Conservation (phyloP, 345 rosid species). For the Erucastrum elatum region DNA sequence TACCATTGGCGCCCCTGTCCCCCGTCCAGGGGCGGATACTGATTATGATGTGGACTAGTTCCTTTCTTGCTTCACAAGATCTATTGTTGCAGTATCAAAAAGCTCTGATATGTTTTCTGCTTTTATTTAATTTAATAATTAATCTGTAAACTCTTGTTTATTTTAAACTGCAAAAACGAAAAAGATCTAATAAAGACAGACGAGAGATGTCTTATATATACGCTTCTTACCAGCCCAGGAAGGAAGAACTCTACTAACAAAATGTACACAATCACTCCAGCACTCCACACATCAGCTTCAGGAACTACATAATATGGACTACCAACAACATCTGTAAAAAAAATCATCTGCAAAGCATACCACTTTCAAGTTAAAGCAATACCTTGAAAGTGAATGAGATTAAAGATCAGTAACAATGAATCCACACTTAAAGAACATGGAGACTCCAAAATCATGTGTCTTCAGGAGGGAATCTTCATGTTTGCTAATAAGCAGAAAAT, state of each 20-base stretch:
- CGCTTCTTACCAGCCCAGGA: slow-evolving; percentile 70
- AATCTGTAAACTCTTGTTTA: too few species aligned
- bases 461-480: background rate
- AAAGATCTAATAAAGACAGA: background rate
- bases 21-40: too few species aligned
- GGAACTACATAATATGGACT: slow-evolving; percentile 97
- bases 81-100: too few species aligned
- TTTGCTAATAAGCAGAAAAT: background rate
- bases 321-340: slow-evolving; percentile 80
- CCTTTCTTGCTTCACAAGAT: too few species aligned
- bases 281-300: slow-evolving; percentile 94
- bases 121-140: too few species aligned
- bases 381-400: background rate
- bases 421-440: background rate
- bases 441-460: background rate
- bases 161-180: background rate
- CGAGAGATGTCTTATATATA: background rate
- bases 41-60: too few species aligned
- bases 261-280: slow-evolving; percentile 92
- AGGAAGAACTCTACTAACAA: slow-evolving; percentile 56
- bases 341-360: slow-evolving; percentile 52
- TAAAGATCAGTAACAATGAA: background rate
- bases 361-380: background rate
- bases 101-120: too few species aligned
- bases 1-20: too few species aligned